phyloP scores from a whole-genome alignment of 2,329 filamentous ascomycete genomes.

The Arthrobotrys megalospora region DNA sequence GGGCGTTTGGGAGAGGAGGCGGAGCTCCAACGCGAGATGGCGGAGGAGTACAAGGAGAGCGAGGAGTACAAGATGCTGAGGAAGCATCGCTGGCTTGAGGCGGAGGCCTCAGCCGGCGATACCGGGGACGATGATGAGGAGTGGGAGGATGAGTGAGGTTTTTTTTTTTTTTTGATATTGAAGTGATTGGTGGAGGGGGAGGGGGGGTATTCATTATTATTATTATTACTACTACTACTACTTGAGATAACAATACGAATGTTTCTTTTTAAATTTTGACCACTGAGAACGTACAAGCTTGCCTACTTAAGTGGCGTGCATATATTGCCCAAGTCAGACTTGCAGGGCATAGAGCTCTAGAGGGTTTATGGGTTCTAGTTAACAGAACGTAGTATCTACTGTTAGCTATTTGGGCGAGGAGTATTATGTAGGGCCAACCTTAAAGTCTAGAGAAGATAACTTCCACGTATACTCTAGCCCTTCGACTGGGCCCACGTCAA shows the following conservation, averaged over 20 bases:
- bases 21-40: not conserved
- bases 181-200: not conserved
- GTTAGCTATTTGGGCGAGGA: not conserved
- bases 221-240: no score
- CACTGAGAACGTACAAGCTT: not conserved
- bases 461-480: conserved; percentile 1
- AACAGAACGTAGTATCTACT: conserved; percentile 1
- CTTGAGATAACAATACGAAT: not conserved
- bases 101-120: not conserved
- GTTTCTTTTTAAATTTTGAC: not conserved
- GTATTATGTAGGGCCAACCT: conserved; percentile 25
- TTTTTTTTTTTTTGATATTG: no score
- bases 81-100: not conserved
- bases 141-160: conserved; percentile 8
- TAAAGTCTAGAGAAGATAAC: not conserved
- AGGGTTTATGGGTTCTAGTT: not conserved
- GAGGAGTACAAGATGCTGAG: not conserved
- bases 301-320: not conserved
- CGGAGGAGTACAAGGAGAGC: not conserved
- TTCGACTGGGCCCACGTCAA: conserved; percentile 14
- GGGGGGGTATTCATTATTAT: no score
- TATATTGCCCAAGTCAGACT: no score
- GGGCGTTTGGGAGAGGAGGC: not conserved
- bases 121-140: not conserved
- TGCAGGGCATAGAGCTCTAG: no score